Conservation (phyloP, 495 filamentous ascomycete species). For the Baudoinia panamericana region DNA sequence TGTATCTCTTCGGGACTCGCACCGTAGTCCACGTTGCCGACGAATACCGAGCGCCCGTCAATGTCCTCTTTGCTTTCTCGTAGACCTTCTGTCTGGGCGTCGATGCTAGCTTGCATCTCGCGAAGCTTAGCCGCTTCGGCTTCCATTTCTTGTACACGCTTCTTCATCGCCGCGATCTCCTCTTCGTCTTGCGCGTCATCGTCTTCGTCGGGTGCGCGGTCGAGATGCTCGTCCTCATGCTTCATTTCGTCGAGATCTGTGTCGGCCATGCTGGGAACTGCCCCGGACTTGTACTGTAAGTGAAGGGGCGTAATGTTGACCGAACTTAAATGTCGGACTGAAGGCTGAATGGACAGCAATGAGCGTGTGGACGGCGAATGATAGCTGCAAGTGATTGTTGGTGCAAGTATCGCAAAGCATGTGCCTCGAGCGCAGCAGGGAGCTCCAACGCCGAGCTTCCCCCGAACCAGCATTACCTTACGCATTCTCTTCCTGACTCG, state of each 20-base stretch:
- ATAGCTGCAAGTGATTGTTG: too few species aligned
- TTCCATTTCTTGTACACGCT: conserved; percentile 96
- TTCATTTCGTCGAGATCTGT: conserved; percentile 14
- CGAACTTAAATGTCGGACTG: too few species aligned
- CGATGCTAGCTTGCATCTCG: conserved; percentile 87
- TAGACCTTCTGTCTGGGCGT: conserved; percentile 68
- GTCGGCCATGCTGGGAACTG: conserved; percentile 4
- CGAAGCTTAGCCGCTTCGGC: conserved; percentile 90
- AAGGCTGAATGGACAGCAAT: too few species aligned
- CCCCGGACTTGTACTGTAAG: too few species aligned
- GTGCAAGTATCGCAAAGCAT: too few species aligned
- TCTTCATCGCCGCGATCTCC: conserved; percentile 97
- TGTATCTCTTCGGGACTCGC: conserved; percentile 98
- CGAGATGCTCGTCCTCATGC: conserved; percentile 44
- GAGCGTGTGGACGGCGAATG: too few species aligned
- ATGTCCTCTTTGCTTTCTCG: conserved; percentile 92
- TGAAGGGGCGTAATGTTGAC: too few species aligned
- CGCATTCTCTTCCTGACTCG: too few species aligned
- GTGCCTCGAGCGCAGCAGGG: too few species aligned
- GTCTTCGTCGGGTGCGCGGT: conserved; percentile 23
- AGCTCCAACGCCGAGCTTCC: too few species aligned
- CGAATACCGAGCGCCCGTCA: conserved; percentile 90
- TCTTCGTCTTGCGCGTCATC: conserved; percentile 36
- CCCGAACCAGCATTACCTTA: too few species aligned
- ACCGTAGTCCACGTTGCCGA: conserved; percentile 97